These are phyloP conservation scores for Kandelia obovata DNA, from an alignment of 345 rosid genomes.

Conservation along the genomic window DNA sequence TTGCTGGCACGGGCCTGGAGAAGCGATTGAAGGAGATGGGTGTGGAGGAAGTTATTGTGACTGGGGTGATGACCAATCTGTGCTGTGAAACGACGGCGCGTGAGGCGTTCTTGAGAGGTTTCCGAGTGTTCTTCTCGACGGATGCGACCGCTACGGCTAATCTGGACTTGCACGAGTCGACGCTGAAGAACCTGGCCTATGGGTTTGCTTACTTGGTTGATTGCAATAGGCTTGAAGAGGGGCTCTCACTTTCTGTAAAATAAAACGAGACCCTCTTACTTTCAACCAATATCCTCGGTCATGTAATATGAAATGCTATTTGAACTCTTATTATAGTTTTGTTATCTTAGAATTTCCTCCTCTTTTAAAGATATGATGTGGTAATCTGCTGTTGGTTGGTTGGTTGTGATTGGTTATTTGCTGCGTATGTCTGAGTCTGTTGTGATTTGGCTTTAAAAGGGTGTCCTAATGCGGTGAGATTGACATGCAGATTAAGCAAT, in stretches of 20 bases:
- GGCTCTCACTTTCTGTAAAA: neutral
- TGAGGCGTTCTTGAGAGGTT: conserved; percentile 66
- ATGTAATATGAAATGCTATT: neutral
- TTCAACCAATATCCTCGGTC: no score
- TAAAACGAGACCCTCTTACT: no score
- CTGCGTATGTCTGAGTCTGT: no score
- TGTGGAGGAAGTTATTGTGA: conserved; percentile 67
- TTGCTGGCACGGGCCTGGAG: conserved; percentile 47
- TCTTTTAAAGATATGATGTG: no score
- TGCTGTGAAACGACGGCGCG: conserved; percentile 93
- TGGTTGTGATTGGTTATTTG: no score
- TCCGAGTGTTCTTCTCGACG: conserved; percentile 69
- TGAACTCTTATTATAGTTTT: no score
- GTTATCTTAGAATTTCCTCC: no score
- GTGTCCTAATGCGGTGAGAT: no score
- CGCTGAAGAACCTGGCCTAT: conserved; percentile 60
- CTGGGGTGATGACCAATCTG: conserved; percentile 70
- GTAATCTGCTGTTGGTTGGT: no score
- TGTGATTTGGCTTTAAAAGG: no score
- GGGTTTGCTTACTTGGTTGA: conserved; percentile 80
- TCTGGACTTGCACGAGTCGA: conserved; percentile 55
- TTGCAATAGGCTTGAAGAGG: conserved; percentile 26
- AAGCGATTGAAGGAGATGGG: conserved; percentile 51
- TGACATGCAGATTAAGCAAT: no score
- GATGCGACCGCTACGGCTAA: conserved; percentile 66